A percentile compares a stretch with the other conserved stretches of the same genome.
These are phyloP conservation scores for Trypanosoma boissoni DNA, from an alignment of 208 protist species.

Conservation along the genomic window DNA sequence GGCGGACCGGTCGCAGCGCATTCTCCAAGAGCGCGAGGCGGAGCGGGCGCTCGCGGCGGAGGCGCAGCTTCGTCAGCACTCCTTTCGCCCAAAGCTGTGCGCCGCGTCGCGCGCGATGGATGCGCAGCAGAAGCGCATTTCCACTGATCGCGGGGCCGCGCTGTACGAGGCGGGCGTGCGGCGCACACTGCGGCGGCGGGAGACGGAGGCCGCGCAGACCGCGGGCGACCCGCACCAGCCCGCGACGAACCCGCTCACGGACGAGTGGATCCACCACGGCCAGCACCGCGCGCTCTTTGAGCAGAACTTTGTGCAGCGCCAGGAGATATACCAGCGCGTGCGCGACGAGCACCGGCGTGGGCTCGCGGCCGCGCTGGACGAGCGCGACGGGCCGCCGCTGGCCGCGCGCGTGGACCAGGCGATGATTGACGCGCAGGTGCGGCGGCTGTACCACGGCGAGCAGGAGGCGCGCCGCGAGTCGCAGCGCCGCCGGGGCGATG, in stretches of 20 bases:
- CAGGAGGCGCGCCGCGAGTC: constrained; percentile 24
- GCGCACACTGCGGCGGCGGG: constrained; percentile 15
- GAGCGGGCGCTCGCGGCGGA: constrained; percentile 28
- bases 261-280: constrained; percentile 67
- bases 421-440: constrained; percentile 36
- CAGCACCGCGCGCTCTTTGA: constrained; percentile 71
- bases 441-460: constrained; percentile 56
- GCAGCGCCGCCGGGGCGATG: constrained; percentile 28
- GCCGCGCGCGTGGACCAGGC: constrained; percentile 17
- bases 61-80: constrained; percentile 24
- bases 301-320: constrained; percentile 62
- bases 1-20: constrained; percentile 28
- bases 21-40: constrained; percentile 42
- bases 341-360: constrained; percentile 40
- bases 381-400: constrained; percentile 3
- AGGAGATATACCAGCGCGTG: constrained; percentile 64
- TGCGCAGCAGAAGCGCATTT: constrained; percentile 2
- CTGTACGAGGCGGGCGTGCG: constrained; percentile 44
- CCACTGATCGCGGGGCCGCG: constrained; percentile 28
- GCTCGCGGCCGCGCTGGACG: constrained; percentile 21
- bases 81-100: constrained; percentile 65
- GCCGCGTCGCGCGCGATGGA: constrained; percentile 61
- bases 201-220: constrained; percentile 9
- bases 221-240: constrained; percentile 31
- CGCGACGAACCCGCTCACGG: constrained; percentile 50